A percentile compares a stretch with the other conserved stretches of the same genome.
These are phyloP conservation scores for Penicillium decumbens DNA, from an alignment of 2,329 filamentous ascomycete species.

Conservation along the genomic window DNA sequence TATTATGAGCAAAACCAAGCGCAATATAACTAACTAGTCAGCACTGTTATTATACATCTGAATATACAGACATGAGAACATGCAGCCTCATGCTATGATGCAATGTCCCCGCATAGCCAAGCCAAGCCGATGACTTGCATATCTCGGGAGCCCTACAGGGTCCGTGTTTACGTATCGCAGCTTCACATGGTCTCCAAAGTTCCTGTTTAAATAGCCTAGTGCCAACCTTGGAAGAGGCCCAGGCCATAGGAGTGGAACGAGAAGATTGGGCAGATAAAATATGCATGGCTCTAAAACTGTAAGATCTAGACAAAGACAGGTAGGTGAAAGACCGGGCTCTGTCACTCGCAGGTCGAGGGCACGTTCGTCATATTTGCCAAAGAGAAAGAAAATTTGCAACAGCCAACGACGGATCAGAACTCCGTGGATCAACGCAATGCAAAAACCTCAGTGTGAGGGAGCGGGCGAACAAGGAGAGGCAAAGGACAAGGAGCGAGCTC, in stretches of 20 bases:
- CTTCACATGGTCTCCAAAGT: no score
- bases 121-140: conserved; percentile 21
- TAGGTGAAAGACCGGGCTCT: conserved; percentile 1
- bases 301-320: conserved; percentile 19
- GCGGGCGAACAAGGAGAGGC: conserved; percentile 16
- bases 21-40: no score
- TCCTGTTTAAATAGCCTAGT: no score
- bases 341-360: conserved; percentile 8
- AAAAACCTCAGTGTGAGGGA: conserved; percentile 17
- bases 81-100: conserved; percentile 3
- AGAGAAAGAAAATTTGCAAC: conserved; percentile 10
- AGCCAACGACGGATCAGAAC: conserved; percentile 16
- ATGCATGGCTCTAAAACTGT: conserved; percentile 18
- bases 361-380: conserved; percentile 23
- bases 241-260: background rate
- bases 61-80: background rate
- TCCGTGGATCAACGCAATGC: conserved; percentile 23
- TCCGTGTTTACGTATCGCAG: background rate
- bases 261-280: conserved; percentile 9
- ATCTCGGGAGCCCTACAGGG: background rate
- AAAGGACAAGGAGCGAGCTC: conserved; percentile 13
- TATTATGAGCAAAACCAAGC: no score
- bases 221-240: background rate
- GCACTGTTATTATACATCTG: background rate
- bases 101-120: conserved; percentile 16